Evolutionary conservation across 1,139 yeast species (phyloP), one percentile per base, ranked within the genome.

Genomic region (Yamadazyma diospyri): DNA sequence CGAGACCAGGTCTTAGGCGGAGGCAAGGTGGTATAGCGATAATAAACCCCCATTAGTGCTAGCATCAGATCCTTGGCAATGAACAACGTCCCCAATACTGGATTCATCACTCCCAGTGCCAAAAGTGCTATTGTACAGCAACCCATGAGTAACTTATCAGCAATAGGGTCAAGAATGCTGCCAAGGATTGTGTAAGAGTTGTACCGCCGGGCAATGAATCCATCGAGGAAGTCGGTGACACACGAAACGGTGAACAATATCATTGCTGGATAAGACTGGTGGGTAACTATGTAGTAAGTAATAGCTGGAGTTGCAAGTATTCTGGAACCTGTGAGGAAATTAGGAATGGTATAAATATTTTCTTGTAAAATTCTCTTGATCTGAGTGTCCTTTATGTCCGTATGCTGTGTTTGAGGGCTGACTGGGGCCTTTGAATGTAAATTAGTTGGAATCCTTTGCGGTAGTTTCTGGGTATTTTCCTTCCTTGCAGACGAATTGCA

Each of bases 121-220:
- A 94, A 79, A 38, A 92, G 62, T 34, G 95, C 78, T 0, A 81
- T 67, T 0, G 97, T 88, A 35, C 95, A 78, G 0, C 85, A 77
- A 27, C 94, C 75, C 96, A 94, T 87, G 29, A 94, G 65, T 16
- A 85, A 65, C 56, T 94, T 94, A 53, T 94, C 99, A 0, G 98
- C 99, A 64, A 88, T 71, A 0, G 99, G 98, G 51, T 94, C 99
- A 26, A 94, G 65, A 14, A 94, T 81, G 0, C 96, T 83, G 0
- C 99, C 99, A 4, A 89, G 74, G 2, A 85, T 81, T 0, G 95
- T 80, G 48, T 78, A 76, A 72, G 83, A 67, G 36, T 87, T 79
- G 64, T 61, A 89, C 40, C 60, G 72, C 34, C 99, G 69, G 7
- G 99, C 98, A 44, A 94, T 76, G 50, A 62, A 85, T 0, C 99